Evolutionary conservation across 2,329 filamentous ascomycete species (phyloP), one percentile per base, ranked within the genome.

Genomic region (Botrytis pseudocinerea): DNA sequence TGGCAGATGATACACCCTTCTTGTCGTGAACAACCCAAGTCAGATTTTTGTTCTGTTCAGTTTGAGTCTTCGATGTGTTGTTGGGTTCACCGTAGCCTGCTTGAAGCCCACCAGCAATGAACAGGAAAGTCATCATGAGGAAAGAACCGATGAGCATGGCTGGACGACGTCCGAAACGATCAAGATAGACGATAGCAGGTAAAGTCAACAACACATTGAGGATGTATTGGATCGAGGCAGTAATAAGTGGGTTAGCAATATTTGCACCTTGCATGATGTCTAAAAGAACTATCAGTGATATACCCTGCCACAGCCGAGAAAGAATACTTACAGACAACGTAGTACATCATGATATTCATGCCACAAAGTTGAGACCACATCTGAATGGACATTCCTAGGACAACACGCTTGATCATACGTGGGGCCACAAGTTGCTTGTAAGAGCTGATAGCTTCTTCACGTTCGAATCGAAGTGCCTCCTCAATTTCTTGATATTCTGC

Each of bases 191-290:
- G 40, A 95, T 87, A 1, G 92, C 92, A 0, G 92, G 91, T 2
- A 95, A 82, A 0, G 93, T 95, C 87, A 94, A 92, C 66, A 90
- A 73, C 1, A 95, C 92, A 80, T 95, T 95, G 83, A 95, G 92
- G 76, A 94, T 86, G 80, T 93, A 93, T 79, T 93, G 89, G 74
- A 93, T 92, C 22, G 88, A 89, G 40, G 90, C 91, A 4, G 91
- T 87, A 57, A 92, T 81, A 16, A 93, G 85, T 44, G 88, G 87
- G 66, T 85, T 86, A 75, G 89, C 85, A 12, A 86, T 87, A 1
- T 82, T 83, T n/a, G 78, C 78, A 10, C 90, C 91, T 46, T 91
- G 90, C 91, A 93, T 85, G 80, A 93, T 92, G 73, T 93, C 87
- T 78, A 35, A 16, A n/a, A 25, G 14, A 38, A 32, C 12, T 10